These are phyloP conservation scores for Beauveria brongniartii DNA, from an alignment of 2,329 filamentous ascomycete species.

Conservation along the genomic window DNA sequence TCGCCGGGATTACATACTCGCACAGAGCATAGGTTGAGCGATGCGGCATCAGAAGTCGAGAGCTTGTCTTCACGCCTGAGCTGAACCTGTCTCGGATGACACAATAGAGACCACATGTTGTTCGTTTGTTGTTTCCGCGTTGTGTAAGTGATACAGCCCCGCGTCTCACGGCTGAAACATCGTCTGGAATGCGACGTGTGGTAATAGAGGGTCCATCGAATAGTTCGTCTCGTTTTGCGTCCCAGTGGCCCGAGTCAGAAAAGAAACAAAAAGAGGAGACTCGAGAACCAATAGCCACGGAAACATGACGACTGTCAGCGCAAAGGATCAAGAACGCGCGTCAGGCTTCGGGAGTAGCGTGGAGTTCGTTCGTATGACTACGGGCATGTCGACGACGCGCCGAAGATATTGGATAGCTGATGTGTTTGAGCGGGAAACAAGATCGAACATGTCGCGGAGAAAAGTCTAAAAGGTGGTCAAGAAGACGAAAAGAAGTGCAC, in stretches of 20 bases:
- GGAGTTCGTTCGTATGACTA: background rate
- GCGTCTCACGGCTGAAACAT: background rate
- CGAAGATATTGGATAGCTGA: background rate
- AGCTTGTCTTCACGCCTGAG: no score
- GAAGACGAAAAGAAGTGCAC: background rate
- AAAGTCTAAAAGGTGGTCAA: background rate
- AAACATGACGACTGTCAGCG: background rate
- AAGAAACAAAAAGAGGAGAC: background rate
- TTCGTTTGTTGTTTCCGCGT: background rate
- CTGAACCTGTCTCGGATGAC: background rate
- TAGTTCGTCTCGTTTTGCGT: background rate
- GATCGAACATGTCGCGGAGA: background rate
- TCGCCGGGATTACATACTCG: no score
- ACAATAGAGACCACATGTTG: background rate
- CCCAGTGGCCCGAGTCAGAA: background rate
- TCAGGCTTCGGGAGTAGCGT: background rate
- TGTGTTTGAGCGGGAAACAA: no score
- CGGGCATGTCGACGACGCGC: background rate
- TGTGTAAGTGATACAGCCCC: background rate
- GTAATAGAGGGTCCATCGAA: background rate
- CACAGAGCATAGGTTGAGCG: no score
- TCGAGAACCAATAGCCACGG: background rate
- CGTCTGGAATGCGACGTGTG: conserved; percentile 6
- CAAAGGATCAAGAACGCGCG: background rate
- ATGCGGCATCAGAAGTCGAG: no score